Conservation (phyloP, 2,329 filamentous ascomycete species). For the Davidsoniella eucalypti region DNA sequence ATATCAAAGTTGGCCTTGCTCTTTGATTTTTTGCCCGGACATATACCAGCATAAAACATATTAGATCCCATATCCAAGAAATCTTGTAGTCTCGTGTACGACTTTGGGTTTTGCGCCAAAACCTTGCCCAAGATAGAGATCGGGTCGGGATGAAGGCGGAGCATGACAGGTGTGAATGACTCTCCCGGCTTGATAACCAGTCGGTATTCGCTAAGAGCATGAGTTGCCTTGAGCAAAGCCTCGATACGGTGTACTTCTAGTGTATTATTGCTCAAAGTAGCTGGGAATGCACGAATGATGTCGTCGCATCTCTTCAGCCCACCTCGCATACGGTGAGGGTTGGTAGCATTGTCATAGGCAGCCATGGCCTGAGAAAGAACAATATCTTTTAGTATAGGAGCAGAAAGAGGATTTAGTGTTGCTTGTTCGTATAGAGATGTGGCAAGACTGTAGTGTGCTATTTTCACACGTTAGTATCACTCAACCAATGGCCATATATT, state of each 20-base stretch:
- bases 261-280: slow-evolving; percentile 35
- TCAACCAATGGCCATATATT: not conserved
- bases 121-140: slow-evolving; percentile 56
- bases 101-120: slow-evolving; percentile 56
- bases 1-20: slow-evolving; percentile 13
- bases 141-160: slow-evolving; percentile 62
- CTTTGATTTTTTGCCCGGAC: slow-evolving; percentile 2
- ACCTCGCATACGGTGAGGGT: slow-evolving; percentile 60
- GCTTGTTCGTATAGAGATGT: slow-evolving; percentile 43
- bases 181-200: slow-evolving; percentile 65
- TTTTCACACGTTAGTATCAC: not conserved
- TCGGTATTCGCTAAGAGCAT: slow-evolving; percentile 59
- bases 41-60: slow-evolving; percentile 41
- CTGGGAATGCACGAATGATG: slow-evolving; percentile 48
- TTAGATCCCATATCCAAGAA: slow-evolving; percentile 52
- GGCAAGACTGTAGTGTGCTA: slow-evolving; percentile 43
- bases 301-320: slow-evolving; percentile 63
- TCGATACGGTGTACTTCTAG: slow-evolving; percentile 38
- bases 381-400: slow-evolving; percentile 37
- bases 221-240: slow-evolving; percentile 54
- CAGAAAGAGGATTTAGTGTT: slow-evolving; percentile 30
- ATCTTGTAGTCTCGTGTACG: slow-evolving; percentile 60
- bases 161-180: slow-evolving; percentile 60
- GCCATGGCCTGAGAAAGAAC: slow-evolving; percentile 48
- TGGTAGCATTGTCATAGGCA: slow-evolving; percentile 67